A percentile compares a stretch with the other conserved stretches of the same genome.
phyloP scores from a whole-genome alignment of 495 filamentous ascomycete species.

The Penicillium crystallinum region DNA sequence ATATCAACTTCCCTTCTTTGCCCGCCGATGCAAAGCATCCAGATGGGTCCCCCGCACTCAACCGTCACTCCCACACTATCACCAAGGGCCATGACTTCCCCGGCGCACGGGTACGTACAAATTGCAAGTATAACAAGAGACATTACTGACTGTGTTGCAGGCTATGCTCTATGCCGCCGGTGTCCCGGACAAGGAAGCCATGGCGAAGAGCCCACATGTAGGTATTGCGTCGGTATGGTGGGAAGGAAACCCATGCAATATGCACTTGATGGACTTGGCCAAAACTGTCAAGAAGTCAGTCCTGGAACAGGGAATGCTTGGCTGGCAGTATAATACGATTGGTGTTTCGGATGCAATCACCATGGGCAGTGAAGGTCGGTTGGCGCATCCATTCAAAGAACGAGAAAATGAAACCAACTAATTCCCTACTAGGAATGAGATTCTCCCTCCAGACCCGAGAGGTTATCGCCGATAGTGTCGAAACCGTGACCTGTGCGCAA shows the following conservation, averaged over 20 bases:
- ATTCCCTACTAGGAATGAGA: slow-evolving; percentile 66
- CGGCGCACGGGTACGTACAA: slow-evolving; percentile 69
- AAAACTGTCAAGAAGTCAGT: slow-evolving; percentile 85
- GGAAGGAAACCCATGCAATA: slow-evolving; percentile 93
- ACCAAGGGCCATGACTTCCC: slow-evolving; percentile 88
- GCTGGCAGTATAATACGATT: slow-evolving; percentile 91
- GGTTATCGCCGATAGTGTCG: slow-evolving; percentile 91
- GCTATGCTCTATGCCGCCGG: slow-evolving; percentile 97
- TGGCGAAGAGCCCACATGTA: slow-evolving; percentile 89
- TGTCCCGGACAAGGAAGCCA: slow-evolving; percentile 73
- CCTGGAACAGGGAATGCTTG: slow-evolving; percentile 78
- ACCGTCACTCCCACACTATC: slow-evolving; percentile 65
- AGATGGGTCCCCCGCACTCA: slow-evolving; percentile 61
- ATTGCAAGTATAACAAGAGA: not conserved
- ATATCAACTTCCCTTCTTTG: slow-evolving; percentile 56
- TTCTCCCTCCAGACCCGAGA: slow-evolving; percentile 95
- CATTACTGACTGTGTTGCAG: slow-evolving; percentile 33
- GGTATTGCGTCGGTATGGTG: slow-evolving; percentile 92
- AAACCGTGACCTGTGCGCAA: slow-evolving; percentile 83
- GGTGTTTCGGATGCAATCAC: slow-evolving; percentile 93
- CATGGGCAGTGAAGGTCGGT: slow-evolving; percentile 87
- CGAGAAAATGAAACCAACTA: not conserved
- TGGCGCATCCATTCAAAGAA: not conserved
- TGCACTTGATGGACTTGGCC: slow-evolving; percentile 73
- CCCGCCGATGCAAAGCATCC: slow-evolving; percentile 50